Evolutionary conservation across 2,329 filamentous ascomycete genomes (phyloP).

Genomic region (Ploettnerulaceae sp.): DNA sequence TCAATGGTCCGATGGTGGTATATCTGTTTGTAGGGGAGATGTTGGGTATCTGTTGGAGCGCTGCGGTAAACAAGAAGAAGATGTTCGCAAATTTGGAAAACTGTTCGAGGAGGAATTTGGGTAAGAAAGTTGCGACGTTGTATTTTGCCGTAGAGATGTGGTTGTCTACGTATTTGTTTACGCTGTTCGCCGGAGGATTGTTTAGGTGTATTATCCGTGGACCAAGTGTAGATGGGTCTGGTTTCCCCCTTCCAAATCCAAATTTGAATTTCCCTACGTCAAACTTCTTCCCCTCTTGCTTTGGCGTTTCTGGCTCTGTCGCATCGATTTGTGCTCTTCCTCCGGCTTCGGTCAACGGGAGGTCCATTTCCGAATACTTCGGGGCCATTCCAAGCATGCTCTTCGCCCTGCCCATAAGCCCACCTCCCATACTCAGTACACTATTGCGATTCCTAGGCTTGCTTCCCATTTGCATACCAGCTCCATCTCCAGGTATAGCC

Average conservation of each 20-base stretch:
- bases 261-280: slow-evolving; percentile 82
- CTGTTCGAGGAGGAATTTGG: slow-evolving; percentile 96
- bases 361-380: slow-evolving; percentile 95
- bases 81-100: slow-evolving; percentile 99
- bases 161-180: slow-evolving; percentile 91
- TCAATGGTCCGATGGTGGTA: slow-evolving; percentile 92
- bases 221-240: slow-evolving; percentile 84
- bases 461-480: slow-evolving; percentile 42
- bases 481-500: slow-evolving; percentile 52
- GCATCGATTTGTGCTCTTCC: slow-evolving; percentile 43
- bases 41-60: slow-evolving; percentile 88
- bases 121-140: slow-evolving; percentile 86
- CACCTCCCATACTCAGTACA: slow-evolving; percentile 79
- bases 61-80: slow-evolving; percentile 97
- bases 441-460: slow-evolving; percentile 79
- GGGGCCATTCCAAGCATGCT: slow-evolving; percentile 82
- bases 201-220: slow-evolving; percentile 93
- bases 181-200: slow-evolving; percentile 86
- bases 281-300: slow-evolving; percentile 49
- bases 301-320: slow-evolving; percentile 42
- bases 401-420: slow-evolving; percentile 81
- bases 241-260: slow-evolving; percentile 77
- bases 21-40: slow-evolving; percentile 93
- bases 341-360: slow-evolving; percentile 80
- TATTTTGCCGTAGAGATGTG: slow-evolving; percentile 98